These are phyloP conservation scores for Amylostereum chailletii DNA, from an alignment of 1,284 basidiomycete genomes.

Conservation along the genomic window DNA sequence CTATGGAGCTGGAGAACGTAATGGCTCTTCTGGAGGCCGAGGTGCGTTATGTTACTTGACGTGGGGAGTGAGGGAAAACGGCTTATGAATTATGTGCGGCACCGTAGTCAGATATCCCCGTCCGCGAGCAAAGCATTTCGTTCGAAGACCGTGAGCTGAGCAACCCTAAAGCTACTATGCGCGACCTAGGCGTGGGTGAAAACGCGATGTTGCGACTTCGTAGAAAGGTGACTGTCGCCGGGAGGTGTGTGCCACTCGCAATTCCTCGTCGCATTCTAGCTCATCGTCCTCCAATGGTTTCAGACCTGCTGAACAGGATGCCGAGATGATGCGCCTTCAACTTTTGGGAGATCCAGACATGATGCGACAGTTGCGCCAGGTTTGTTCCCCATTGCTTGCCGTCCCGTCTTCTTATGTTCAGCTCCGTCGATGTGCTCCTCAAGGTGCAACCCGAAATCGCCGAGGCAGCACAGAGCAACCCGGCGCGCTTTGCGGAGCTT, in stretches of 20 bases:
- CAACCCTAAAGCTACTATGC: conserved; percentile 59
- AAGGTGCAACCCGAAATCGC: conserved; percentile 78
- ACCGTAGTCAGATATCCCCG: conserved; percentile 55
- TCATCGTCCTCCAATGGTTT: background rate
- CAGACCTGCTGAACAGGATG: conserved; percentile 64
- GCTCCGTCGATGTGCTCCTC: conserved; percentile 1
- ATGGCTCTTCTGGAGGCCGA: conserved; percentile 87
- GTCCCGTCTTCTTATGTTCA: background rate
- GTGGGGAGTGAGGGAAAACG: background rate
- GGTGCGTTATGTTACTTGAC: conserved; percentile 35
- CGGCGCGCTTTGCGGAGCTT: conserved; percentile 67
- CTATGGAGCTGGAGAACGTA: conserved; percentile 84
- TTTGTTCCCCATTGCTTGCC: conserved; percentile 23
- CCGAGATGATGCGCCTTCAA: conserved; percentile 87
- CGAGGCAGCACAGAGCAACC: conserved; percentile 59
- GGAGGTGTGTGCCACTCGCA: conserved; percentile 37
- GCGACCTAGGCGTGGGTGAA: conserved; percentile 48
- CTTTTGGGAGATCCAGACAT: conserved; percentile 76
- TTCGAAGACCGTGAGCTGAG: conserved; percentile 56
- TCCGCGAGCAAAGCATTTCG: conserved; percentile 63
- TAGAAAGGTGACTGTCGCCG: conserved; percentile 50
- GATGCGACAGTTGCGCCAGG: conserved; percentile 69
- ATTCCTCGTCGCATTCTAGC: background rate
- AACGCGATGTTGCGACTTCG: conserved; percentile 62
- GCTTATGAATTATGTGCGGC: background rate